phyloP scores from a whole-genome alignment of 2,329 filamentous ascomycete species.

The Atkinsonella hypoxylon region DNA sequence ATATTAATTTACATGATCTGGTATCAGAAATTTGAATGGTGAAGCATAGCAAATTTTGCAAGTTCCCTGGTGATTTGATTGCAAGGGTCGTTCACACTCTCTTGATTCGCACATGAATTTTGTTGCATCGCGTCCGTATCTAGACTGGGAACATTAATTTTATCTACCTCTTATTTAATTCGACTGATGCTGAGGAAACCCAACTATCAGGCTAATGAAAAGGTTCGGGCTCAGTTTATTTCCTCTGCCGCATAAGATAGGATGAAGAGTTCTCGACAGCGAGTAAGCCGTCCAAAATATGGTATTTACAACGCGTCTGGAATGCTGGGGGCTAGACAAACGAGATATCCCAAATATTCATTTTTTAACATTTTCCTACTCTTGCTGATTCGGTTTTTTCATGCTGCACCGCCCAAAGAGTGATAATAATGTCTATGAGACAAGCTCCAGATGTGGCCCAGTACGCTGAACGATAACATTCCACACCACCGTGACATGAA shows the following conservation, averaged over 20 bases:
- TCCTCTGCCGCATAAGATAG: too few species aligned
- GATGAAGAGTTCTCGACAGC: too few species aligned
- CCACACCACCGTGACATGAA: slow-evolving; percentile 63
- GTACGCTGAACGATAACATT: slow-evolving; percentile 76
- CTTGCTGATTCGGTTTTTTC: slow-evolving; percentile 32
- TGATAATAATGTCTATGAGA: slow-evolving; percentile 53
- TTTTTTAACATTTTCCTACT: slow-evolving; percentile 15
- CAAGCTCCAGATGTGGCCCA: slow-evolving; percentile 65
- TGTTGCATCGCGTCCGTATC: background rate
- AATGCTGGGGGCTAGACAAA: background rate
- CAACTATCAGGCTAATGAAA: too few species aligned
- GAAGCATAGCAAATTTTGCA: background rate
- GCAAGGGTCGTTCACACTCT: too few species aligned
- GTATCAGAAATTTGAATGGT: background rate
- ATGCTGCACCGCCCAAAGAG: slow-evolving; percentile 56
- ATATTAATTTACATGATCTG: background rate
- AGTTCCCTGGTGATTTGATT: background rate
- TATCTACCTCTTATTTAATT: too few species aligned
- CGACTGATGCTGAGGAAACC: too few species aligned
- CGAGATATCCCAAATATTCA: background rate
- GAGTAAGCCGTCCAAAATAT: background rate
- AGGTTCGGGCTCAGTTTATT: too few species aligned
- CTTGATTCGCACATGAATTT: background rate
- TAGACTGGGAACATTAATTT: too few species aligned
- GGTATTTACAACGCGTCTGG: background rate